These are phyloP conservation scores for Fusarium sp. DNA, from an alignment of 2,329 filamentous ascomycete species.

Conservation along the genomic window DNA sequence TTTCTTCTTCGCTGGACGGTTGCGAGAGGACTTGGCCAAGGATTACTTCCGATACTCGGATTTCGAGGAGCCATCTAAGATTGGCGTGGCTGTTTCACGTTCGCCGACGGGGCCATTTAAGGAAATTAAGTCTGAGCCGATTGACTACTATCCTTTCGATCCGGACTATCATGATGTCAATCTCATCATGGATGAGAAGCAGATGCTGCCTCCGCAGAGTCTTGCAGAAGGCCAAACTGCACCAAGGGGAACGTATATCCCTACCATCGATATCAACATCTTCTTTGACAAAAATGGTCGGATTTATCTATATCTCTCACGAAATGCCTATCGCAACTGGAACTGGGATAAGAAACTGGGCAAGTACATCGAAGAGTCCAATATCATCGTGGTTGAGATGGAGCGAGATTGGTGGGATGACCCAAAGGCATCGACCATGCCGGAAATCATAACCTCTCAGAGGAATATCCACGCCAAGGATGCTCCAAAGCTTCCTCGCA, in stretches of 20 bases:
- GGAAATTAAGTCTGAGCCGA: conserved; percentile 48
- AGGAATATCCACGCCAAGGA: conserved; percentile 44
- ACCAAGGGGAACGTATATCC: conserved; percentile 51
- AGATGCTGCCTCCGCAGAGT: conserved; percentile 48
- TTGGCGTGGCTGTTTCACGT: conserved; percentile 50
- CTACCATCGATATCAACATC: conserved; percentile 60
- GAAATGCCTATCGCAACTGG: conserved; percentile 53
- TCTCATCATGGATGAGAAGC: conserved; percentile 51
- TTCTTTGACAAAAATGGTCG: conserved; percentile 55
- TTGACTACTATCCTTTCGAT: conserved; percentile 51
- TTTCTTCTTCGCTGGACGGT: conserved; percentile 51
- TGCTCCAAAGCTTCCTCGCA: conserved; percentile 41
- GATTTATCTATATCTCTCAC: conserved; percentile 51
- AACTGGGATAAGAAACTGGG: conserved; percentile 49
- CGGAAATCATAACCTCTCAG: conserved; percentile 46
- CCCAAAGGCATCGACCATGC: conserved; percentile 48
- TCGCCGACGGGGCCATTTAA: conserved; percentile 49
- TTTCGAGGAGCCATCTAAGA: conserved; percentile 52
- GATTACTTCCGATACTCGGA: conserved; percentile 49
- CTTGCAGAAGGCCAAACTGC: conserved; percentile 43
- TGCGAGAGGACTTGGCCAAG: conserved; percentile 48
- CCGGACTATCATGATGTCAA: conserved; percentile 51
- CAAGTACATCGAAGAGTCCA: conserved; percentile 53
- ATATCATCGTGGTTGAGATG: conserved; percentile 52
- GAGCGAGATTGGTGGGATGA: conserved; percentile 52